A percentile compares a stretch with the other conserved stretches of the same genome.
Evolutionary conservation across 1,284 basidiomycete species (phyloP).

Genomic region (Cerioporus squamosus): DNA sequence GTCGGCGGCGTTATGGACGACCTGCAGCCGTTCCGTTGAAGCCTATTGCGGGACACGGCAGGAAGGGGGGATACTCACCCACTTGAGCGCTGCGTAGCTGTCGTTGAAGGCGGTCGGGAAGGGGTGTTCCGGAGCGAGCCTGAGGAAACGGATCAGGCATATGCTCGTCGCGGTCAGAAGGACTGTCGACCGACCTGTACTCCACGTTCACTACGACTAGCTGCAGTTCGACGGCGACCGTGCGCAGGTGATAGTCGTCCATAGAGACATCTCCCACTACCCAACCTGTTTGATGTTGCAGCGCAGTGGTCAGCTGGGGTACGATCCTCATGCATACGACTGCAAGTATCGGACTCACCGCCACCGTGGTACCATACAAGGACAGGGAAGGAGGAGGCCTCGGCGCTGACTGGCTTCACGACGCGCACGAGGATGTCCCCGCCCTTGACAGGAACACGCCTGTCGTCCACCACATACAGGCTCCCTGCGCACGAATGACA

Average conservation of each 20-base stretch:
- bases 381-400: constrained; percentile 3
- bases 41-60: background rate
- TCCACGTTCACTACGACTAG: constrained; percentile 25
- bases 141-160: background rate
- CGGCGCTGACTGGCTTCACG: background rate
- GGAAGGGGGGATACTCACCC: no score
- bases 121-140: constrained; percentile 23
- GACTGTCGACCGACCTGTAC: constrained; percentile 17
- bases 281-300: constrained; percentile 12
- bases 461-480: background rate
- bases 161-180: background rate
- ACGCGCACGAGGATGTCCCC: background rate
- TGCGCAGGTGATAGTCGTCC: constrained; percentile 24
- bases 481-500: background rate
- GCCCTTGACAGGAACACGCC: background rate
- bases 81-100: constrained; percentile 25
- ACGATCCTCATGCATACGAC: no score
- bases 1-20: background rate
- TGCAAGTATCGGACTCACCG: background rate
- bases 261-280: constrained; percentile 15
- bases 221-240: constrained; percentile 21
- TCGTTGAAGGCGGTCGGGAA: constrained; percentile 24
- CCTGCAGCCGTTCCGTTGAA: background rate
- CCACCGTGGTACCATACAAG: constrained; percentile 13
- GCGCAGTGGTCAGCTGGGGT: background rate